Evolutionary conservation across 2,329 filamentous ascomycete genomes (phyloP), one percentile per base, ranked within the genome.

Genomic region (Venturia oleaginea): DNA sequence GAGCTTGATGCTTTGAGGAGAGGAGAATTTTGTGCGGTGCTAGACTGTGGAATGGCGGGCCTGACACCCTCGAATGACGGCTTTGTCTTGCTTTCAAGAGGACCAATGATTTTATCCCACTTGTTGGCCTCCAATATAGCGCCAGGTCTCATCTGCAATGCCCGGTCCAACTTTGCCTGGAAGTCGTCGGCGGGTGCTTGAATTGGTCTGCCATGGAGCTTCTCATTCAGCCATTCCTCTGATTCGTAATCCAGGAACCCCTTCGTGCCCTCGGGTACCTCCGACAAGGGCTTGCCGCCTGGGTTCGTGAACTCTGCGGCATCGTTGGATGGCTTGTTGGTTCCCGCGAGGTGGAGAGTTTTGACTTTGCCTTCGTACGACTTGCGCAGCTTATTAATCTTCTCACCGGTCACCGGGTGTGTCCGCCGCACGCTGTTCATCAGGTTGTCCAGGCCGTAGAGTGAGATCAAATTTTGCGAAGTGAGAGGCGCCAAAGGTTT

Each of bases 321-420:
- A 17, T 48, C 75, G 68, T 77, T 75, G 42, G 73, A 70, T 19
- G 79, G 74, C 70, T 82, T 81, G 65, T 79, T 78, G 67, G 78
- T 78, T 59, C 81, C 81, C 32, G 78, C 75, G 19, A 82, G 75
- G 54, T 76, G 75, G 65, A 83, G 71, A 46, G 72, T 72, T 69
- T 81, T 81, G 66, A 82, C 78, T 67, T 83, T 81, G 60, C 78
- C 78, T 69, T 81, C 80, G 69, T 83, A 83, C 40, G 79, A 81
- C 69, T 83, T 83, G 46, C 85, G 78, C 51, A 88, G 76, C 71
- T 84, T 83, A 74, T 87, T 81, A 67, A 80, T 86, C 75, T 88
- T 88, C 71, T 86, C 84, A 66, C 84, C 84, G n/a, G 84, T 86
- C 24, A 78, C 73, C 19, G 84, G 83, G 71, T 88, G 83, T 61